Base-by-base conservation (phyloP, 2,329 filamentous ascomycete species). In the Diaporthe sp. region DNA sequence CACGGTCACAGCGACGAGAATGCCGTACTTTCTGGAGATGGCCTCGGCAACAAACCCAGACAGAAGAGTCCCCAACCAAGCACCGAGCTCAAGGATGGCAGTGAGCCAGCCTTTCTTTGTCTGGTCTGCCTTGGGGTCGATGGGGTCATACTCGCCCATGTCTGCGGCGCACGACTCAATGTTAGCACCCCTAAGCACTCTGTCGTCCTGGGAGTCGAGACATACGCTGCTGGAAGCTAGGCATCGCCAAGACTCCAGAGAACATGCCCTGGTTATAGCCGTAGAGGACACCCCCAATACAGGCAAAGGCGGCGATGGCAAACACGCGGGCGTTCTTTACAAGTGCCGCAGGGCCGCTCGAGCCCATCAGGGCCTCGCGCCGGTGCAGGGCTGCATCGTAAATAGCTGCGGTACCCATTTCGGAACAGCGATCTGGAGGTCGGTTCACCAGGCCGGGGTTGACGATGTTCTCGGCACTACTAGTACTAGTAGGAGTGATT, bases 241-340 rank as follows among this genome's bases (percentile, higher is more conserved):
- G 85, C 90, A 92, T 91, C 22, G 87, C 86, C 12, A 92, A 82
- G 10, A 95, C 90, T 34, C 93, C 93, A n/a, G 90, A 91, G 84
- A 94, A 94, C 84, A 94, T 92, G 79, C 93, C 94, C 82, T 94
- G 92, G 81, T 95, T 94, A 84, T 94, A 95, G 28, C 94, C 92
- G 81, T 94, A 91, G 1, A 91, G 83, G 3, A 91, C 85, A 71
- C 91, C 90, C 28, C 91, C 91, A 57, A 92, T 90, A 76, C 90
- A 92, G 9, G 91, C 90, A 80, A 92, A 92, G 57, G 88, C 84
- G 2, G 90, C 90, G 75, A 92, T 88, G n/a, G 87, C 84, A 78
- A 91, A 90, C 22, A 92, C 90, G 58, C 88, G 89, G 80, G 88
- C 88, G 79, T 92, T 92, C 82, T 90, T 91, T 20, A 91, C 81